Percentiles rank a stretch among this genome's conserved stretches.
These are phyloP conservation scores for Viola pubescens DNA, from an alignment of 441 rosid species.

Conservation along the genomic window DNA sequence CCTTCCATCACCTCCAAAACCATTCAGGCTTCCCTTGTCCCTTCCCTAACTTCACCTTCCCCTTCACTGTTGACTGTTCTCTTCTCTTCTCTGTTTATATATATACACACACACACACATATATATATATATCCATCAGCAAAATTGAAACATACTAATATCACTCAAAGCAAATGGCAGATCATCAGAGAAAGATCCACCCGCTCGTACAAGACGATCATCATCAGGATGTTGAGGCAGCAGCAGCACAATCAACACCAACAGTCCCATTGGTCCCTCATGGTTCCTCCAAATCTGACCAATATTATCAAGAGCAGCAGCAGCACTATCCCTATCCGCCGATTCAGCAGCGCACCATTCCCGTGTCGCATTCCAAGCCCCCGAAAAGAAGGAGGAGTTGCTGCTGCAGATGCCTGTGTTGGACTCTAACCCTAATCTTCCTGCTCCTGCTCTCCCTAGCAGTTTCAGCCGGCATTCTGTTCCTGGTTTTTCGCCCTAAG, in stretches of 20 bases:
- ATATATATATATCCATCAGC: background rate
- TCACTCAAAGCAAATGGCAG: slow-evolving; percentile 35
- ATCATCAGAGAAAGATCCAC: slow-evolving; percentile 45
- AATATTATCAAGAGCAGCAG: slow-evolving; percentile 15
- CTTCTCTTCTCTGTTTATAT: too few species aligned
- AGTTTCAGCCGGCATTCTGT: slow-evolving; percentile 43
- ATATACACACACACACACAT: too few species aligned
- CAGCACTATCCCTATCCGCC: slow-evolving; percentile 19
- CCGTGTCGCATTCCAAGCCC: slow-evolving; percentile 34
- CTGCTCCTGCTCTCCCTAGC: slow-evolving; percentile 44
- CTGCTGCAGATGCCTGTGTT: slow-evolving; percentile 56
- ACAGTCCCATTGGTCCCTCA: slow-evolving; percentile 49
- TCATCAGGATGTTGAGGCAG: slow-evolving; percentile 38
- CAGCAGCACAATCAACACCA: slow-evolving; percentile 26
- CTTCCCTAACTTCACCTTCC: too few species aligned
- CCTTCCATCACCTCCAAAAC: too few species aligned
- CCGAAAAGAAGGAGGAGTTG: slow-evolving; percentile 51
- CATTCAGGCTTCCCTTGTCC: too few species aligned
- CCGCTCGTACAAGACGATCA: slow-evolving; percentile 28
- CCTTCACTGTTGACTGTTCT: too few species aligned
- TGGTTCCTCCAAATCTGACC: slow-evolving; percentile 41
- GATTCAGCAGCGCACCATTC: slow-evolving; percentile 28
- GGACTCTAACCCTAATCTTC: slow-evolving; percentile 47
- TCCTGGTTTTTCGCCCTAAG: slow-evolving; percentile 72
- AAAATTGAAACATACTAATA: background rate